Evolutionary conservation across 164 flowering plant species (phyloP).

Genomic region (Chimonanthus salicifolius): DNA sequence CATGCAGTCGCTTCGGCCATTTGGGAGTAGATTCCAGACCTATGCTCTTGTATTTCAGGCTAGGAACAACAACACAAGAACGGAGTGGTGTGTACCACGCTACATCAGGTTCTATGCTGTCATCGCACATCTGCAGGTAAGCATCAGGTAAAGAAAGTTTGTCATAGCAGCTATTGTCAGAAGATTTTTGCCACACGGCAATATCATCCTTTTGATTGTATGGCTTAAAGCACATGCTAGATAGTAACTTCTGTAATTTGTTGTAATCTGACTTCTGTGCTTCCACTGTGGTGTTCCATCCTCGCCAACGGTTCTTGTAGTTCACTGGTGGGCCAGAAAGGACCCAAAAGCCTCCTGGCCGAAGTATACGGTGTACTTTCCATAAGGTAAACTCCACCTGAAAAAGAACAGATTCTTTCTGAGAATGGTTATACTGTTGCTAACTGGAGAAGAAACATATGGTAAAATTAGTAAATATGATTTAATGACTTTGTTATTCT

Average conservation of each 20-base stretch:
- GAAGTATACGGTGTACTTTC: slow-evolving; percentile 89
- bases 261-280: slow-evolving; percentile 87
- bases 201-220: slow-evolving; percentile 84
- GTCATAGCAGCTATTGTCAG: slow-evolving; percentile 59
- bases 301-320: slow-evolving; percentile 82
- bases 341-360: slow-evolving; percentile 99
- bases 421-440: neutral
- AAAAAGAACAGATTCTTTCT: slow-evolving; percentile 12
- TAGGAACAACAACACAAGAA: slow-evolving; percentile 76
- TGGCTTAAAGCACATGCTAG: slow-evolving; percentile 84
- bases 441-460: neutral
- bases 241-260: slow-evolving; percentile 63
- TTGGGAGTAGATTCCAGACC: slow-evolving; percentile 50
- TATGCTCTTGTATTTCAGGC: slow-evolving; percentile 38
- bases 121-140: slow-evolving; percentile 86
- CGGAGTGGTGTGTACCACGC: slow-evolving; percentile 93
- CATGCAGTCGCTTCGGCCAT: slow-evolving; percentile 78
- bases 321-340: slow-evolving; percentile 99
- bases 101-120: slow-evolving; percentile 71
- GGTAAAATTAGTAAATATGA: neutral
- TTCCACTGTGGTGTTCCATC: slow-evolving; percentile 95
- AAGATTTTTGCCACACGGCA: slow-evolving; percentile 88
- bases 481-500: neutral
- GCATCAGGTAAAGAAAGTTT: slow-evolving; percentile 35
- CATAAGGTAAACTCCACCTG: slow-evolving; percentile 94